Percentiles rank a stretch among this genome's conserved stretches.
Conservation (phyloP, 139 green algal genomes). For the Coelastrella sp. region DNA sequence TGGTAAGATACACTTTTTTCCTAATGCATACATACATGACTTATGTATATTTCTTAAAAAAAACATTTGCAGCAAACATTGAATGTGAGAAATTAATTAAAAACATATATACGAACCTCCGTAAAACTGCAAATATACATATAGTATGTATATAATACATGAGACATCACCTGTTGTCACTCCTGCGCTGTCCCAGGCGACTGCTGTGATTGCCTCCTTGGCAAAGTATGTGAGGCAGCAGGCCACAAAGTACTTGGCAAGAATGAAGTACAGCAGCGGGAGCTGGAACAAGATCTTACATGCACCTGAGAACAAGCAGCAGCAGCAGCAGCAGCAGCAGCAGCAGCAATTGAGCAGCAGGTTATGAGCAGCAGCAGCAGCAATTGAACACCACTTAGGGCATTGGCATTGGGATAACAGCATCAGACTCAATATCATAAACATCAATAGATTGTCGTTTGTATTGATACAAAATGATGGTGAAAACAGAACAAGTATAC, state of each 20-base stretch:
- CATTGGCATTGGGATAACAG: neutral
- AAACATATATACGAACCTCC: no score
- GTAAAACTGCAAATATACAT: no score
- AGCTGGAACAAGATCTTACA: conserved; percentile 63
- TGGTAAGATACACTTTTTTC: no score
- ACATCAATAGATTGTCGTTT: no score
- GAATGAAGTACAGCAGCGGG: conserved; percentile 64
- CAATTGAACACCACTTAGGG: neutral
- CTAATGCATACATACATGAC: no score
- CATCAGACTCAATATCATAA: neutral
- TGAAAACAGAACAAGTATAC: no score
- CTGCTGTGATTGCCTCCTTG: conserved; percentile 54
- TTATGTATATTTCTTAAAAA: no score
- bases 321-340: neutral
- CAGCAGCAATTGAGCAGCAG: neutral
- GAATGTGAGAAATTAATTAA: no score
- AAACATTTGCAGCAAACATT: no score
- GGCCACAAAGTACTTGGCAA: conserved; percentile 63
- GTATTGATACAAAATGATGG: no score
- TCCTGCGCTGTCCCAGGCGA: conserved; percentile 61
- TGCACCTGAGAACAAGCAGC: conserved; percentile 43
- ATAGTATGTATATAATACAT: no score
- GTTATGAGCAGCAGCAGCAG: neutral
- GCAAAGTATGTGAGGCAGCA: conserved; percentile 46
- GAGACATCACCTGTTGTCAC: neutral